phyloP scores from a whole-genome alignment of 2,329 filamentous ascomycete genomes.

The Ophiocordyceps polyrhachis-furcata region DNA sequence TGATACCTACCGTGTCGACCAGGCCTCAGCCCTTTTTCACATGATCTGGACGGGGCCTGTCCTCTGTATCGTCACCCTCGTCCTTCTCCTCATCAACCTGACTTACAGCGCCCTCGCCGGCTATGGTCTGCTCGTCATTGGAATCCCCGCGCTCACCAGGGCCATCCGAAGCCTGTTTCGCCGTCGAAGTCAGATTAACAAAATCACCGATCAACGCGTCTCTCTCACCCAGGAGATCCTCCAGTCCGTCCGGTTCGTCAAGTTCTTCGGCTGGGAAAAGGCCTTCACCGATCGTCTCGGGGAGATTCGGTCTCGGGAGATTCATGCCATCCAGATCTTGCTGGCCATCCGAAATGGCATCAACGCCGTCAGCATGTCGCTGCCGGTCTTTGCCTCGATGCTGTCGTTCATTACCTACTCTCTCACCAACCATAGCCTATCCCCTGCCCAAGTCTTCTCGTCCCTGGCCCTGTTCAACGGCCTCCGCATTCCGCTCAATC shows the following conservation, averaged over 20 bases:
- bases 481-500: constrained; percentile 72
- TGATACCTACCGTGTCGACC: constrained; percentile 83
- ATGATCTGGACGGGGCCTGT: constrained; percentile 78
- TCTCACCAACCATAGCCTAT: constrained; percentile 44
- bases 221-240: constrained; percentile 84
- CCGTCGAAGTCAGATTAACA: constrained; percentile 68
- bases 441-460: constrained; percentile 70
- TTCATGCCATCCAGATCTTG: constrained; percentile 66
- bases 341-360: constrained; percentile 72
- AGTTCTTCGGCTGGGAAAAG: constrained; percentile 90
- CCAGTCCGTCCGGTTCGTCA: constrained; percentile 82
- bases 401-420: constrained; percentile 75
- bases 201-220: constrained; percentile 82
- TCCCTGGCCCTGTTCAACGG: constrained; percentile 88
- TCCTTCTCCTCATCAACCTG: constrained; percentile 69
- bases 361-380: constrained; percentile 64
- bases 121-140: constrained; percentile 63
- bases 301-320: constrained; percentile 57
- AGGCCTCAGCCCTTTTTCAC: constrained; percentile 77
- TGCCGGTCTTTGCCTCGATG: constrained; percentile 92
- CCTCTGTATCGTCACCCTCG: constrained; percentile 57
- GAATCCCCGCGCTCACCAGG: constrained; percentile 57
- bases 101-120: constrained; percentile 80
- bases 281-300: constrained; percentile 64
- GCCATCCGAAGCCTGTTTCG: constrained; percentile 61